Conservation (phyloP, 2,329 filamentous ascomycete species). For the Lasiodiplodia gonubiensis region DNA sequence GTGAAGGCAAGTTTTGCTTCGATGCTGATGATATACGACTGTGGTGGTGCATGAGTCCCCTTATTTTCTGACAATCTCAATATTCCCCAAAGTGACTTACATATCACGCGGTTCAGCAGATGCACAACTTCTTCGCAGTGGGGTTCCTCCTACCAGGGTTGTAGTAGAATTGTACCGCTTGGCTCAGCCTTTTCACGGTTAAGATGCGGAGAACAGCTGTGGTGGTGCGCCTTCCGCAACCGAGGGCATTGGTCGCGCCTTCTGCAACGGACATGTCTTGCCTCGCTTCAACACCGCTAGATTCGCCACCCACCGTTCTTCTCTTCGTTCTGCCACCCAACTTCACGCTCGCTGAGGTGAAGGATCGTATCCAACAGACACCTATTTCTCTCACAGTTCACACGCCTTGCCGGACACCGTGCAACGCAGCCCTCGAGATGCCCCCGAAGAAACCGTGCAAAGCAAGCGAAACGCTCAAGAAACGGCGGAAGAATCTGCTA, state of each 20-base stretch:
- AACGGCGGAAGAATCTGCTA: neutral
- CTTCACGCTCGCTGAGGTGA: neutral
- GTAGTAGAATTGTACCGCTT: neutral
- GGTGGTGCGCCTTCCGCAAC: neutral
- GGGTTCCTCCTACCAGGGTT: neutral
- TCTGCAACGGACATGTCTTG: neutral
- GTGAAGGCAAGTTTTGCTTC: too few relatives aligned
- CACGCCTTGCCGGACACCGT: neutral
- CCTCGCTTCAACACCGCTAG: neutral
- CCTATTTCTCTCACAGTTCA: too few relatives aligned
- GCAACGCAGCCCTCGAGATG: neutral
- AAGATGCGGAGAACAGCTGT: neutral
- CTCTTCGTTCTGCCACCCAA: neutral
- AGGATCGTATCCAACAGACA: neutral
- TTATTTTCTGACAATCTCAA: neutral
- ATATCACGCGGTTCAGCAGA: neutral
- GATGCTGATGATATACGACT: neutral
- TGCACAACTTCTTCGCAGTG: neutral
- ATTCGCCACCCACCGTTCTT: neutral
- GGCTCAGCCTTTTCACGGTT: neutral
- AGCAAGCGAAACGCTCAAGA: neutral
- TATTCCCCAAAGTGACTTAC: neutral
- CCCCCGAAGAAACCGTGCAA: neutral
- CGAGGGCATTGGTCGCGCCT: neutral
- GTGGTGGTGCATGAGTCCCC: neutral